phyloP scores from a whole-genome alignment of 2,329 filamentous ascomycete genomes.

The Pseudogymnoascus verrucosus region DNA sequence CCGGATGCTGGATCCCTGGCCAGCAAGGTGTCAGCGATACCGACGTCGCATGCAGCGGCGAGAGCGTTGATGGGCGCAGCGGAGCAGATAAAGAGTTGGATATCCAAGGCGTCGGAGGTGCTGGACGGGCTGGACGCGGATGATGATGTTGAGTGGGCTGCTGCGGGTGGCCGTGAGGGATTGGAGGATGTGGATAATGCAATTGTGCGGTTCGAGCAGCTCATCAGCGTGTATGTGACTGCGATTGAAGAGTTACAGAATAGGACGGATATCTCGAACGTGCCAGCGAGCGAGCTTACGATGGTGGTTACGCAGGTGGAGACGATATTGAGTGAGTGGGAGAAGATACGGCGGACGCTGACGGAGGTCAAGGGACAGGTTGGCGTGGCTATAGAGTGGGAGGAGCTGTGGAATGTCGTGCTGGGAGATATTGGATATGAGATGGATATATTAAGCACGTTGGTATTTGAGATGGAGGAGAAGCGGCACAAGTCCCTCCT shows the following conservation, averaged over 20 bases:
- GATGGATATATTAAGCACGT: conserved; percentile 66
- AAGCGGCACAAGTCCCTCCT: conserved; percentile 74
- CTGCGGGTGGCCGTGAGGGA: conserved; percentile 74
- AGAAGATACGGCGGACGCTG: conserved; percentile 68
- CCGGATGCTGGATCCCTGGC: conserved; percentile 80
- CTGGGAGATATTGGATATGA: conserved; percentile 89
- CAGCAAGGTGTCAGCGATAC: conserved; percentile 74
- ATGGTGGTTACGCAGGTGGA: conserved; percentile 85
- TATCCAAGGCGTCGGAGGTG: conserved; percentile 83
- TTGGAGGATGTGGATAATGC: conserved; percentile 65
- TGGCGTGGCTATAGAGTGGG: conserved; percentile 98
- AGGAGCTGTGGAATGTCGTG: conserved; percentile 91
- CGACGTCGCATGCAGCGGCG: conserved; percentile 75
- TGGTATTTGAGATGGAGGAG: conserved; percentile 98
- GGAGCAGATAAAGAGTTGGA: conserved; percentile 91
- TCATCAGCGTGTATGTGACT: conserved; percentile 86
- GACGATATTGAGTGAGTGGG: conserved; percentile 74
- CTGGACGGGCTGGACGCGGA: conserved; percentile 78
- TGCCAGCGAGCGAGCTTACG: conserved; percentile 64
- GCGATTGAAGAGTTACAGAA: conserved; percentile 89
- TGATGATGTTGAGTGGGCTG: conserved; percentile 98
- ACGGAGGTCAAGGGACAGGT: conserved; percentile 81
- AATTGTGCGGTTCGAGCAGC: conserved; percentile 74
- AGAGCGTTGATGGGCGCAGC: conserved; percentile 78
- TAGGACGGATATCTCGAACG: conserved; percentile 64